A percentile compares a stretch with the other conserved stretches of the same genome.
These are phyloP conservation scores for Firmiana major DNA, from an alignment of 345 rosid genomes.

Conservation along the genomic window DNA sequence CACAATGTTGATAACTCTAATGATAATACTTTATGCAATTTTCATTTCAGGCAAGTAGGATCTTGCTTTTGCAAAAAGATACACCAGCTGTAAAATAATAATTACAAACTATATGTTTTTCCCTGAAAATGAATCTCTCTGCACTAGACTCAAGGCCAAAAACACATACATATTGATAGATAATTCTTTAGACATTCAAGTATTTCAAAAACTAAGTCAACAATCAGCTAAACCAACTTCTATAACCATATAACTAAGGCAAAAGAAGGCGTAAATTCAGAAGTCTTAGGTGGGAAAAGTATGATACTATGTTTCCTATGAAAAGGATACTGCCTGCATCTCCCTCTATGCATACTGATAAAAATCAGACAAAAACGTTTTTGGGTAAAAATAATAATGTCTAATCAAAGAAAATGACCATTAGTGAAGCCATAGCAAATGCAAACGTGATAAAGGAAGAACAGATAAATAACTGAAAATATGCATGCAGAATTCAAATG, in stretches of 20 bases:
- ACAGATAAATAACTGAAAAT: background rate
- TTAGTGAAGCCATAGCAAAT: background rate
- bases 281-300: background rate
- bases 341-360: background rate
- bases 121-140: background rate
- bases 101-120: background rate
- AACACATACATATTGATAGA: background rate
- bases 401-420: background rate
- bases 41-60: background rate
- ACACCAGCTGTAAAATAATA: background rate
- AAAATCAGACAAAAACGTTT: background rate
- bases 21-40: background rate
- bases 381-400: background rate
- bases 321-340: background rate
- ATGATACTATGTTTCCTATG: background rate
- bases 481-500: constrained; percentile 8
- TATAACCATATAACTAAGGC: constrained; percentile 1
- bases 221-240: background rate
- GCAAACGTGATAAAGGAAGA: constrained; percentile 7
- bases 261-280: background rate
- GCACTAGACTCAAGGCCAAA: background rate
- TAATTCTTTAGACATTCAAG: background rate
- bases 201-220: background rate
- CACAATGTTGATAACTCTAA: background rate
- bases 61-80: background rate